Conservation (phyloP, 805 yeast genomes). For the Candida nitratophila region DNA sequence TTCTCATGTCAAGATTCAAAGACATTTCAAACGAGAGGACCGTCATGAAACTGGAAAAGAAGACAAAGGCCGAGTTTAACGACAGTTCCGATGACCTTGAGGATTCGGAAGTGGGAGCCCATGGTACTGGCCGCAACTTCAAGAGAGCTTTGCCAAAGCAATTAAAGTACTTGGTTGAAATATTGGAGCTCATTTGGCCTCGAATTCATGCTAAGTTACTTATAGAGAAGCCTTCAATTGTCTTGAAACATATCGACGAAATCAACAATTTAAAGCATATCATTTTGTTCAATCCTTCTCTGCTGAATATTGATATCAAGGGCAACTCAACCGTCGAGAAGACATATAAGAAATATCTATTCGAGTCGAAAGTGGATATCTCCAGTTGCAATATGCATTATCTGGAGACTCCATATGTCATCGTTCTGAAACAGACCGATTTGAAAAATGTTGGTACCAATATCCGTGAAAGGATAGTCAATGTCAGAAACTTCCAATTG, state of each 20-base stretch:
- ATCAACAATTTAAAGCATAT: conserved; percentile 10
- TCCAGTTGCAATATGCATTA: conserved; percentile 15
- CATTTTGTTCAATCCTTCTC: conserved; percentile 14
- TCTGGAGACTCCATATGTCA: conserved; percentile 8
- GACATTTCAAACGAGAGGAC: conserved; percentile 1
- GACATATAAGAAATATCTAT: neutral
- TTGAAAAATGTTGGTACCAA: neutral
- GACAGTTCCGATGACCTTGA: neutral
- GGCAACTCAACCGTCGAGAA: neutral
- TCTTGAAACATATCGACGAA: conserved; percentile 12
- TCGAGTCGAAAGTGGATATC: conserved; percentile 12
- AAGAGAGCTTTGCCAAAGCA: neutral
- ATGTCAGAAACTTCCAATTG: conserved; percentile 12
- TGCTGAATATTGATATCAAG: conserved; percentile 13
- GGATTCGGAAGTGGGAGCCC: neutral
- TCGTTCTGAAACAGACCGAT: neutral
- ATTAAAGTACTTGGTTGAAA: neutral
- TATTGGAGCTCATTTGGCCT: conserved; percentile 10
- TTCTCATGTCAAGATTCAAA: conserved; percentile 15
- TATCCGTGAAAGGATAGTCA: conserved; percentile 1
- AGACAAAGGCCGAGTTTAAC: neutral
- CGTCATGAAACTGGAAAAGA: neutral
- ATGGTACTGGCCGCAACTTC: neutral
- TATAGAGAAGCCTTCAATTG: conserved; percentile 20
- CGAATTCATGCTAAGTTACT: conserved; percentile 15